Base-by-base conservation (phyloP, 75 land plant genomes). In the Pinus taeda region DNA sequence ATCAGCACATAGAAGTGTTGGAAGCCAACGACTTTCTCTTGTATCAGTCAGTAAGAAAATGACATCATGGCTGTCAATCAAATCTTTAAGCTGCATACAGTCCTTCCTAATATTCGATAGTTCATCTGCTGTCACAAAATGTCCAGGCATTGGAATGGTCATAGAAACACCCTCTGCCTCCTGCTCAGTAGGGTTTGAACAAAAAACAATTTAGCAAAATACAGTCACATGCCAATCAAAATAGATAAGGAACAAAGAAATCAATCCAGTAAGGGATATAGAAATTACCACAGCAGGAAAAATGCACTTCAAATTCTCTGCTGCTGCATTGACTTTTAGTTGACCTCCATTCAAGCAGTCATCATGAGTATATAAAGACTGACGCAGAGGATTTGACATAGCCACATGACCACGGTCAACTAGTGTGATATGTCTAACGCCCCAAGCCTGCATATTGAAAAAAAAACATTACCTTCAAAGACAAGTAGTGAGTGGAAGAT, bases 91-190 rank as follows among this genome's bases (percentile, higher is more conserved):
- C 26, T 76, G 87, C 74, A 63, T 79, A 78, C 93, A 95, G 57
- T 91, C 90, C 26, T 93, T 85, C 81, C 85, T 76, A 6, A 91
- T 85, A 57, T 79, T 81, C 14, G 73, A 62, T 72, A 76, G 84
- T 78, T 90, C 89, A 26, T 85, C 80, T 49, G 53, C 60, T 57
- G 90, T 60, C 4, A 91, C 88, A 33, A 88, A 84, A 82, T 97
- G 99, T 1, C 99, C 99, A 74, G 98, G 98, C 99, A 97, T 97
- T 57, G 99, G 99, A 76, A 97, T 97, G 6, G 93, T 72, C 84
- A 95, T 77, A 1, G 76, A 80, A 81, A 94, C 73, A 37, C 96
- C 94, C 59, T 85, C 83, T n/a, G 99, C 94, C 76, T 91, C 90
- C 99, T 97, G 78, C 70, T 57, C 79, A 80, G 29, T 45, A 73